Percentiles rank a stretch among this genome's conserved stretches.
phyloP scores from a whole-genome alignment of 2,329 filamentous ascomycete genomes.

The Claviceps fusiformis region DNA sequence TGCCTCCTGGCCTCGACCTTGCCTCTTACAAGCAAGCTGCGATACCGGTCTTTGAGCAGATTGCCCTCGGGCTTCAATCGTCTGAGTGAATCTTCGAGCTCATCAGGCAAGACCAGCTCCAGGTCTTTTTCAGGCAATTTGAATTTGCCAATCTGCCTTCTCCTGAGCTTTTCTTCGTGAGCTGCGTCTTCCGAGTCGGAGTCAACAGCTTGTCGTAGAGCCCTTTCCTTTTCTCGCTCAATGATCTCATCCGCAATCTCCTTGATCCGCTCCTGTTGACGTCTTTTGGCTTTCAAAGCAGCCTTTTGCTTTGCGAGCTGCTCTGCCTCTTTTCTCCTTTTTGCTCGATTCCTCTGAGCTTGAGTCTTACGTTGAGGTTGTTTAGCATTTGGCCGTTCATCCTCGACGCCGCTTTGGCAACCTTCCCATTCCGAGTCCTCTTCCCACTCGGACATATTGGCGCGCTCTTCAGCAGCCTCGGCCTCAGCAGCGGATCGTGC shows the following conservation, averaged over 20 bases:
- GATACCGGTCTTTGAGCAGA: slow-evolving; percentile 78
- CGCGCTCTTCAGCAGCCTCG: slow-evolving; percentile 56
- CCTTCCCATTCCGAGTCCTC: slow-evolving; percentile 89
- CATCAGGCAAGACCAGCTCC: slow-evolving; percentile 68
- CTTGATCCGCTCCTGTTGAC: slow-evolving; percentile 59
- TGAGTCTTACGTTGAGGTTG: slow-evolving; percentile 74
- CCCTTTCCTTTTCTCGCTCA: slow-evolving; percentile 39
- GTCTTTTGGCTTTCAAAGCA: slow-evolving; percentile 57
- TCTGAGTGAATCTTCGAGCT: slow-evolving; percentile 70
- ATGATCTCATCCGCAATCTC: slow-evolving; percentile 51
- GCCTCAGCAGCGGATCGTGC: slow-evolving; percentile 58
- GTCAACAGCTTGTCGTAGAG: slow-evolving; percentile 26
- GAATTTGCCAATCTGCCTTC: slow-evolving; percentile 59
- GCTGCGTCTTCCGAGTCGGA: slow-evolving; percentile 40
- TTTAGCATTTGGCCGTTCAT: slow-evolving; percentile 48
- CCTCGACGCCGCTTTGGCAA: slow-evolving; percentile 68
- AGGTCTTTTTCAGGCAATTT: slow-evolving; percentile 66
- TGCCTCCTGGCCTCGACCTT: slow-evolving; percentile 75
- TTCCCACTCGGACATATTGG: slow-evolving; percentile 57
- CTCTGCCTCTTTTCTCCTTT: slow-evolving; percentile 80
- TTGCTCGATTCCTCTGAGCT: slow-evolving; percentile 73
- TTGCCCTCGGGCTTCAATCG: slow-evolving; percentile 92
- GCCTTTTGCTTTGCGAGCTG: slow-evolving; percentile 60
- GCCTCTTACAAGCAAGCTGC: slow-evolving; percentile 75
- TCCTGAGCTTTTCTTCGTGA: slow-evolving; percentile 51